These are phyloP conservation scores for Aegilops tauschii DNA, from an alignment of 176 grass and related monocot genomes.

Conservation along the genomic window DNA sequence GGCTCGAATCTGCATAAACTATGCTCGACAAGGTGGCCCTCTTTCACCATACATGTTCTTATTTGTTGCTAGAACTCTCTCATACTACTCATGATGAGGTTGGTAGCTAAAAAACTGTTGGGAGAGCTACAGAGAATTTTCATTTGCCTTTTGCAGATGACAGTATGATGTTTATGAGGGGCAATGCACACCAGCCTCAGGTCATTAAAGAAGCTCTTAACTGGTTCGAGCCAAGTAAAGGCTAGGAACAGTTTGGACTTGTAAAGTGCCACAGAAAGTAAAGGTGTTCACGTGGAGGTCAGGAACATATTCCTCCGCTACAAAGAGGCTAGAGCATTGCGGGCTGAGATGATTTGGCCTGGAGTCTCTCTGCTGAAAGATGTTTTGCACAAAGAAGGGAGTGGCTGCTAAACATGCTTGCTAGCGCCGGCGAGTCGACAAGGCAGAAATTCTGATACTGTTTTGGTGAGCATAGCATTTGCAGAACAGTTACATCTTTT, in stretches of 20 bases:
- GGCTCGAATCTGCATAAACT: background rate
- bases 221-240: background rate
- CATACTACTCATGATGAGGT: background rate
- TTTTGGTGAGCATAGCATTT: background rate
- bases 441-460: background rate
- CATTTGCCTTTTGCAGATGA: background rate
- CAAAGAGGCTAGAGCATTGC: background rate
- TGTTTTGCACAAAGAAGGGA: background rate
- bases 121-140: background rate
- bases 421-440: background rate
- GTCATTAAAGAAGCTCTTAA: background rate
- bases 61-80: background rate
- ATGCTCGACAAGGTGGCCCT: background rate
- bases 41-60: conserved; percentile 1
- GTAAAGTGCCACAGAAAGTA: background rate
- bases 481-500: background rate
- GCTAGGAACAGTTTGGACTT: background rate
- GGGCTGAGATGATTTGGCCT: background rate
- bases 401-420: background rate
- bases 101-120: background rate
- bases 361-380: background rate
- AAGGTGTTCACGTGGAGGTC: background rate
- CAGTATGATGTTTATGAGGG: background rate
- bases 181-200: background rate
- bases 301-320: background rate